Evolutionary conservation across 2,329 filamentous ascomycete genomes (phyloP).

Genomic region (Fusarium acutatum): DNA sequence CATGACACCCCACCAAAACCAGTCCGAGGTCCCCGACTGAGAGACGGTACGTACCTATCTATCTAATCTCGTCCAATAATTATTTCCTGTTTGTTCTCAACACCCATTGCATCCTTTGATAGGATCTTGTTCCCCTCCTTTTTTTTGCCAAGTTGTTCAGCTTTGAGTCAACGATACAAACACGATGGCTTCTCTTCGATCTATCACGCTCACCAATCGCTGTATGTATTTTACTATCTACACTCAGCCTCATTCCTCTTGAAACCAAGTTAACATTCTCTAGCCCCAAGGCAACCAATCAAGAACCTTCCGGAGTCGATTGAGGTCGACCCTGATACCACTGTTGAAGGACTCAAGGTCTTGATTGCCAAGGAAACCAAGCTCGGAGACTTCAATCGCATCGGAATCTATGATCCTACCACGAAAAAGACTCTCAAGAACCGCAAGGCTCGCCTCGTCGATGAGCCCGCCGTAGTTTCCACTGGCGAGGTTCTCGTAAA

Average conservation of each 20-base stretch:
- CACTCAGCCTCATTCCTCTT: not conserved
- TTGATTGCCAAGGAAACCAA: conserved; percentile 60
- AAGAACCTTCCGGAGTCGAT: conserved; percentile 62
- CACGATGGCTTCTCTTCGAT: conserved; percentile 46
- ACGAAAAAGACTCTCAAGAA: conserved; percentile 72
- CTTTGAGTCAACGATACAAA: not conserved
- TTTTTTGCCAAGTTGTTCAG: conserved; percentile 4
- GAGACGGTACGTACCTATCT: conserved; percentile 16
- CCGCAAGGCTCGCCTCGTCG: conserved; percentile 61
- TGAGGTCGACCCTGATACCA: conserved; percentile 59
- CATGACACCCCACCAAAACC: conserved; percentile 4
- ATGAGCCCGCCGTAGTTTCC: conserved; percentile 58
- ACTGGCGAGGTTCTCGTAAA: conserved; percentile 80
- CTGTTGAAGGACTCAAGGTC: conserved; percentile 68
- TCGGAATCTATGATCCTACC: conserved; percentile 68
- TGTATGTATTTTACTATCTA: conserved; percentile 37
- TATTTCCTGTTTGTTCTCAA: conserved; percentile 27
- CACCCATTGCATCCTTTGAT: not conserved
- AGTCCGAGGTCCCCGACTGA: conserved; percentile 15
- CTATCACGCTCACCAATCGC: conserved; percentile 55
- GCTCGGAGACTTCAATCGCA: conserved; percentile 66
- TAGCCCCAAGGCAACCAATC: conserved; percentile 60
- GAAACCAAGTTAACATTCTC: conserved; percentile 7
- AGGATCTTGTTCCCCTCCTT: not conserved
- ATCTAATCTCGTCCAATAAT: conserved; percentile 18